Conservation (phyloP, 108 stramenopile species). For the Phaeodactylum tricornutum region DNA sequence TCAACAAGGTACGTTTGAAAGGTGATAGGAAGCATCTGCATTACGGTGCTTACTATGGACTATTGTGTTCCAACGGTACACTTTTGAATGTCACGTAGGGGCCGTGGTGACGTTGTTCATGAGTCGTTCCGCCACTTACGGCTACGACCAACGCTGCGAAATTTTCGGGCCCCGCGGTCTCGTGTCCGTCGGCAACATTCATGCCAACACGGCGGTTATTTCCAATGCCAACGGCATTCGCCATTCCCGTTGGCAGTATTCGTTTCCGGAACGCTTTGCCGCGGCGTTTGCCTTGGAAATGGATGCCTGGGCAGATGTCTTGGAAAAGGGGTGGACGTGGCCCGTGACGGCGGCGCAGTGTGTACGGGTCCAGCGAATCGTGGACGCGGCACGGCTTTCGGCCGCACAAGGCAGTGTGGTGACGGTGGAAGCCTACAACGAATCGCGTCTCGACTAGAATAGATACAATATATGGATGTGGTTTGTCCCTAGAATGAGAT, state of each 20-base stretch:
- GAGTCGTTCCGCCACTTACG: conserved; percentile 44
- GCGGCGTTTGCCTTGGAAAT: conserved; percentile 52
- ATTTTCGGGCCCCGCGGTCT: conserved; percentile 33
- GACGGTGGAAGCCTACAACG: no score
- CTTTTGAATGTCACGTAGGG: conserved; percentile 16
- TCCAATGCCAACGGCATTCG: conserved; percentile 29
- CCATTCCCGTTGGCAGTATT: conserved; percentile 31
- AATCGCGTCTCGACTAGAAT: no score
- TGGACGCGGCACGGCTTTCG: conserved; percentile 46
- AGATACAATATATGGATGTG: no score
- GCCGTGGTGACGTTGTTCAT: conserved; percentile 24
- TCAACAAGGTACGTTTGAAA: conserved; percentile 24
- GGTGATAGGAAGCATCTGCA: not conserved
- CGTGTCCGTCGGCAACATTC: conserved; percentile 27
- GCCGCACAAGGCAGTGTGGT: conserved; percentile 18
- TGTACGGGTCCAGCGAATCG: conserved; percentile 45
- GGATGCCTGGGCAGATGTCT: conserved; percentile 52
- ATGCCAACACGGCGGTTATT: conserved; percentile 23
- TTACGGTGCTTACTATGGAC: not conserved
- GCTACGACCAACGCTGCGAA: conserved; percentile 75
- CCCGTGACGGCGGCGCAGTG: conserved; percentile 40
- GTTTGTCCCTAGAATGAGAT: no score
- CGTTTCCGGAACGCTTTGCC: conserved; percentile 57
- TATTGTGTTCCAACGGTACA: conserved; percentile 3
- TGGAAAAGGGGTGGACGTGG: conserved; percentile 33